Base-by-base conservation (phyloP, 2,329 filamentous ascomycete species). In the Cladophialophora immunda region DNA sequence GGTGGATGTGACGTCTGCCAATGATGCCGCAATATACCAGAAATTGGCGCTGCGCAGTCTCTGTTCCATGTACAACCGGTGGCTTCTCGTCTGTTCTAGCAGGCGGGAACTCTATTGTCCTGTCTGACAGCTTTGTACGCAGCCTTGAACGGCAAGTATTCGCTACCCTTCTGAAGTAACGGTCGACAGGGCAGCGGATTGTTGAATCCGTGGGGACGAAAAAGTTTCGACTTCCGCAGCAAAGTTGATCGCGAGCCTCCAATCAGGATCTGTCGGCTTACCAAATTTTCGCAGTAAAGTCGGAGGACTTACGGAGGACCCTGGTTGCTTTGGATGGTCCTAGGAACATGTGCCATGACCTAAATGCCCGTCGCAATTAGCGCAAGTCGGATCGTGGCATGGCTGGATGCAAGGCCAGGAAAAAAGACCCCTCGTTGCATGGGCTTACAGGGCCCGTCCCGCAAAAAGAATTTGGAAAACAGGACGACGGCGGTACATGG, bases 201-300 rank as follows among this genome's bases (percentile, higher is more conserved):
- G 3, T n/a, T 19, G 1, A 17, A 41, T 41, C 17, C 45, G 45
- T 11, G 17, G 45, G 45, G 25, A 50, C 19, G 22, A 25, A 50
- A 25, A 50, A 13, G 19, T 50, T 11, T 6, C 22, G 22, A 27
- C 45, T 22, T 50, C 11, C 13, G n/a, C 45, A 50, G 45, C 19
- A 22, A 5, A n/a, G n/a, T n/a, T n/a, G 17, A 2, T 13, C 5
- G 19, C 19, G 45, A 25, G 4, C 7, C 22, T 2, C 45, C 45
- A 50, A 25, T 11, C n/a, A 50, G 19, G 19, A n/a, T 19, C 19
- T 8, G 19, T 11, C 45, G 7, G 19, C 45, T 50, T 22, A 50
- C 45, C 25, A 50, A 50, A 27, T 50, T 47, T 50, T 50, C 45
- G 45, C 45, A 50, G 45, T 50, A 50, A 50, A 25, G 22, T 50